These are phyloP conservation scores for Phytophthora cactorum DNA, from an alignment of 352 stramenopile genomes.

Conservation along the genomic window DNA sequence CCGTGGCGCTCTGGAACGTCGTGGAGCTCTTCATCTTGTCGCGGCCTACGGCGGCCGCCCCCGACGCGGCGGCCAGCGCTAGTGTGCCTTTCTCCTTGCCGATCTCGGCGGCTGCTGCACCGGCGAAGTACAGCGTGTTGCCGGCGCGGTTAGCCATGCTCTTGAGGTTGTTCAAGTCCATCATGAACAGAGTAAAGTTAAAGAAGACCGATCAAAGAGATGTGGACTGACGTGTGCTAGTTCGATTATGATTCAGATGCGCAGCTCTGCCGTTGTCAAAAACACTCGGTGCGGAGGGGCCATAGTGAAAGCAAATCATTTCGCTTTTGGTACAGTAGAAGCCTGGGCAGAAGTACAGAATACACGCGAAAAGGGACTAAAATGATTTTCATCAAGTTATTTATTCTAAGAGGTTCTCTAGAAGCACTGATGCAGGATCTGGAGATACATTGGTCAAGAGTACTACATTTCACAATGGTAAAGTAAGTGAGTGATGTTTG, in stretches of 20 bases:
- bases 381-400: not conserved
- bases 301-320: slow-evolving; percentile 20
- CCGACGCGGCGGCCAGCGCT: slow-evolving; percentile 54
- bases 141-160: slow-evolving; percentile 76
- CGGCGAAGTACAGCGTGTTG: slow-evolving; percentile 75
- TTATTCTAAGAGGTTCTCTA: not conserved
- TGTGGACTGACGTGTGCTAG: slow-evolving; percentile 17
- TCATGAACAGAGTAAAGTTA: slow-evolving; percentile 3
- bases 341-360: not conserved
- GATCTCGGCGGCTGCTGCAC: slow-evolving; percentile 52
- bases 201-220: not conserved
- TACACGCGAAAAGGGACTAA: slow-evolving; percentile 5
- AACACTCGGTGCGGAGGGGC: not conserved
- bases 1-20: slow-evolving; percentile 62
- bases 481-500: slow-evolving; percentile 2
- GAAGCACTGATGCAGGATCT: not conserved
- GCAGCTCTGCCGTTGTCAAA: slow-evolving; percentile 22
- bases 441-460: not conserved
- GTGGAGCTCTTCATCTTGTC: slow-evolving; percentile 70
- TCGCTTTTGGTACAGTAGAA: slow-evolving; percentile 5
- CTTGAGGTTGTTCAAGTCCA: slow-evolving; percentile 74
- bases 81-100: slow-evolving; percentile 66
- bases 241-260: slow-evolving; percentile 33
- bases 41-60: slow-evolving; percentile 52
- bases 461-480: not conserved